Base-by-base conservation (phyloP, 2,329 filamentous ascomycete genomes). In the Macrophomina tecta region DNA sequence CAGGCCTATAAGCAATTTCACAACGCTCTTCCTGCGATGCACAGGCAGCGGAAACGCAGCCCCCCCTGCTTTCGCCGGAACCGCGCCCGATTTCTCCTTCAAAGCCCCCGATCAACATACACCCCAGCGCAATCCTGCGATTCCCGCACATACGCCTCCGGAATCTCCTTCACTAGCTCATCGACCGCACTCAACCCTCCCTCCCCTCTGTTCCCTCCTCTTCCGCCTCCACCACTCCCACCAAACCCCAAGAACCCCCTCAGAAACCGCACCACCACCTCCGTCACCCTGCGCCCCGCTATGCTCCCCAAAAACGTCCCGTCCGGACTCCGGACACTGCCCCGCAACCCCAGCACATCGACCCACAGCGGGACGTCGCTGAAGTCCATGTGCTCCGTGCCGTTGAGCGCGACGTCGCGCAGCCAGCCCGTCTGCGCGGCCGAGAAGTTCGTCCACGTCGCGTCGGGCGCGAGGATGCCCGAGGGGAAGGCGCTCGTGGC, bases 311-410 rank as follows among this genome's bases (percentile, higher is more conserved):
- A 14, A 16, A 45, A 34, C 16, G 42, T 1, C 42, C 36, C 38
- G 7, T 3, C 9, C 9, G 16, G 4, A 4, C 2, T 3, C 23
- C 23, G 23, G 3, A 68, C 71, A 48, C 69, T 34, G 2, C 70
- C 71, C 36, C 69, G 65, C 38, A 69, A 32, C 14, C 69, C 72
- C 34, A 70, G 65, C 9, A 73, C 51, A 63, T 75, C 73, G 0
- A 74, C 69, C 71, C 73, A 72, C 12, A 69, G 51, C 23, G 67
- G 65, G 14, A 75, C 18, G 67, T 75, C 74, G 12, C 69, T 67
- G 45, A 70, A 73, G 32, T 74, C 70, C 16, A 70, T 68, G 62
- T 75, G 74, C 16, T 30, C 40, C 0, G 68, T 65, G 1, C 72
- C 70, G 0, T 58, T 68, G 16, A 74, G 65, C 18, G 69, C 71